Percentiles rank a stretch among this genome's conserved stretches.
These are phyloP conservation scores for Populus hybrid DNA, from an alignment of 441 rosid species.

Conservation along the genomic window DNA sequence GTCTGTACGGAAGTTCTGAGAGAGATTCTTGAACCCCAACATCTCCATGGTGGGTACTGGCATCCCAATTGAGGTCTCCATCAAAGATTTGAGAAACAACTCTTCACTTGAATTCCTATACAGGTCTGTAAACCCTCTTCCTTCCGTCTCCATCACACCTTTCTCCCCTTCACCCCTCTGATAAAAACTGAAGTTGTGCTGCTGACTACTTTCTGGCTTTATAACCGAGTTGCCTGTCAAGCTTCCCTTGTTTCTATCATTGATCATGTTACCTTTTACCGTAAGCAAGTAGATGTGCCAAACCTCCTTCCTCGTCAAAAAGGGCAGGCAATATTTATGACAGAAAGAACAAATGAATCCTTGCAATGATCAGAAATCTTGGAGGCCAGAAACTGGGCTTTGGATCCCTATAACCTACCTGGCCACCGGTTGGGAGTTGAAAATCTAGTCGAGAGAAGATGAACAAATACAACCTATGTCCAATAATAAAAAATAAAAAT, in stretches of 20 bases:
- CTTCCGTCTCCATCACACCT: slow-evolving; percentile 37
- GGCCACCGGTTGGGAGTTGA: background rate
- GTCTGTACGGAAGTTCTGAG: slow-evolving; percentile 51
- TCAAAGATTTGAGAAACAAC: slow-evolving; percentile 54
- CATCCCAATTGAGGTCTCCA: slow-evolving; percentile 57
- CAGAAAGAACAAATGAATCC: background rate
- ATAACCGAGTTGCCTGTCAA: slow-evolving; percentile 9
- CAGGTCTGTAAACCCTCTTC: slow-evolving; percentile 45
- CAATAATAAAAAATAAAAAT: no score
- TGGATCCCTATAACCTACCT: background rate
- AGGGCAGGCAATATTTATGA: background rate
- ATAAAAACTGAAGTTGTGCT: slow-evolving; percentile 11
- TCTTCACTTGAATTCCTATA: slow-evolving; percentile 68
- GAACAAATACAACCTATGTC: background rate
- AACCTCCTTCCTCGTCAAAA: background rate
- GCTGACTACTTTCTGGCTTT: slow-evolving; percentile 20
- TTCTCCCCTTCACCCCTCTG: slow-evolving; percentile 26
- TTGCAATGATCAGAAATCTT: background rate
- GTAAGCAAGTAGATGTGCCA: background rate
- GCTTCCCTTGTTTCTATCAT: slow-evolving; percentile 20
- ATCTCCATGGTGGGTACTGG: slow-evolving; percentile 56
- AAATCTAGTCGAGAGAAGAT: background rate
- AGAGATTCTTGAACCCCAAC: slow-evolving; percentile 54
- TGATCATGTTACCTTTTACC: slow-evolving; percentile 19
- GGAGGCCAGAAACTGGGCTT: background rate